Base-by-base conservation (phyloP, 2,329 filamentous ascomycete species). In the Botrytis pseudocinerea region DNA sequence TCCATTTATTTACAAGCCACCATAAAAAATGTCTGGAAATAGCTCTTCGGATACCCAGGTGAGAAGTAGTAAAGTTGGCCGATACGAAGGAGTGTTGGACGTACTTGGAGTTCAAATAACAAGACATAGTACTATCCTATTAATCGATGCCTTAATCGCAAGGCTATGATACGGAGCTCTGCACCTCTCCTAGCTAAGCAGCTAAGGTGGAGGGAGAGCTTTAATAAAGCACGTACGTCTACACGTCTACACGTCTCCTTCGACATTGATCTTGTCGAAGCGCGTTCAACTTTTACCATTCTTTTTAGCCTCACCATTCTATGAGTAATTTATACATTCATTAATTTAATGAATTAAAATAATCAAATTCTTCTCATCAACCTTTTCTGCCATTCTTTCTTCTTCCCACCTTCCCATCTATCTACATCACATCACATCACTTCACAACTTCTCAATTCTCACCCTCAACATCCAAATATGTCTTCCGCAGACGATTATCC, bases 401-500 rank as follows among this genome's bases (percentile, higher is more conserved):
- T 40, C 38, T 40, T 25, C 14, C 35, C 35, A 62, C 7, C n/a
- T 18, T 16, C 16, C n/a, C n/a, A 28, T 28, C 6, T 28, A n/a
- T 54, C 48, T 4, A 32, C 32, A 32, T 32, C 32, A 32, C 32
- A 32, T 32, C 48, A 54, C 48, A 12, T 28, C 28, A 66, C 63
- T 25, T 46, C 46, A 12, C 42, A 42, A 70, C 28, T 14, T 40
- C 40, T 28, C 54, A 9, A 44, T 32, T 46, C 28, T n/a, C 22
- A 5, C 9, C 16, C 38, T 22, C 25, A 60, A 42, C 10, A 40
- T 20, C 16, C 60, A 65, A 16, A 10, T 25, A 54, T 69, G 38
- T 64, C 63, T 9, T 46, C 73, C 38, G 69, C 68, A 76, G 79
- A 44, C 51, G 78, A 77, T 72, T 78, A 22, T 74, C 76, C 66